These are phyloP conservation scores for Mortierella sp. DNA, from an alignment of 371 early-diverging fungal genomes.

Conservation along the genomic window DNA sequence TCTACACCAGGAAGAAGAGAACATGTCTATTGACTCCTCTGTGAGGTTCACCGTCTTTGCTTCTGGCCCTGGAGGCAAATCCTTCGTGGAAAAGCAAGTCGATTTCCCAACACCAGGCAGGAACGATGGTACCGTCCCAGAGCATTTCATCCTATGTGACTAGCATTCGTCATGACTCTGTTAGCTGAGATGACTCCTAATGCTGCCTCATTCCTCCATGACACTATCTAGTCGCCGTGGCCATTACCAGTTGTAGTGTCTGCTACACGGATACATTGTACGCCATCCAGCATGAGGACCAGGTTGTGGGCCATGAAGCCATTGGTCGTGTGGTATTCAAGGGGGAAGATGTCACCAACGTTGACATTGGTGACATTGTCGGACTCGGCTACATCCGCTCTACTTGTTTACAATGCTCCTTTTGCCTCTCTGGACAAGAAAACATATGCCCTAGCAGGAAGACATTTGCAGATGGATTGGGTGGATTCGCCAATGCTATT, in stretches of 20 bases:
- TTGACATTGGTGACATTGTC: slow-evolving; percentile 63
- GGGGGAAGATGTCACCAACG: slow-evolving; percentile 56
- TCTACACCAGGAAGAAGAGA: too few species aligned
- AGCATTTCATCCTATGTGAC: too few species aligned
- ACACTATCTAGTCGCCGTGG: slow-evolving; percentile 46
- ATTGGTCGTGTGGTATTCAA: slow-evolving; percentile 58
- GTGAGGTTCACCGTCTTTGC: slow-evolving; percentile 27
- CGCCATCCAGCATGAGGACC: slow-evolving; percentile 27
- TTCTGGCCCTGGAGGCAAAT: slow-evolving; percentile 20
- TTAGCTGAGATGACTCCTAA: not conserved
- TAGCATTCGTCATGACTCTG: too few species aligned
- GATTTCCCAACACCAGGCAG: slow-evolving; percentile 27
- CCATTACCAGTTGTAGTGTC: slow-evolving; percentile 64
- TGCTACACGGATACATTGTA: slow-evolving; percentile 62
- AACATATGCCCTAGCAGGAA: slow-evolving; percentile 56
- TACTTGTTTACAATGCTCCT: slow-evolving; percentile 57
- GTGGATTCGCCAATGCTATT: slow-evolving; percentile 58
- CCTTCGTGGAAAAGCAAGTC: slow-evolving; percentile 26
- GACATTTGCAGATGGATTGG: slow-evolving; percentile 63
- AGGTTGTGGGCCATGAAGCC: slow-evolving; percentile 61
- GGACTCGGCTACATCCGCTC: slow-evolving; percentile 60
- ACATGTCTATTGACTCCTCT: not conserved
- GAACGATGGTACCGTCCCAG: slow-evolving; percentile 39
- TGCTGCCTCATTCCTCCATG: not conserved
- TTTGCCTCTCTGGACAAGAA: slow-evolving; percentile 60